Evolutionary conservation across 2,329 filamentous ascomycete genomes (phyloP).

Genomic region (Pseudocercospora fijiensis): DNA sequence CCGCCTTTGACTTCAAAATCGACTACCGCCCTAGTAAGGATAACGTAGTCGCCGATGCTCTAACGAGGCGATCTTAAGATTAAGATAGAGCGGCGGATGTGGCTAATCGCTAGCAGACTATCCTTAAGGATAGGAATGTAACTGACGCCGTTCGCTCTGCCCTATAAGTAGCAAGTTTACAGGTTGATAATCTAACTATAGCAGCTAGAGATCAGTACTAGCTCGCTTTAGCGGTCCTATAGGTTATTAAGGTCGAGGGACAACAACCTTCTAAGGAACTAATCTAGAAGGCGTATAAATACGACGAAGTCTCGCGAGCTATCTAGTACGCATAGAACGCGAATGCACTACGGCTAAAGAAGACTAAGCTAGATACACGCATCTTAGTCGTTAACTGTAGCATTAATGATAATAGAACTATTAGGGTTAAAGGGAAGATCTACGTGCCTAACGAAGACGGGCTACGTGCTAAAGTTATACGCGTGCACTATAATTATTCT

Average conservation of each 20-base stretch:
- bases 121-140: not conserved
- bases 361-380: not conserved
- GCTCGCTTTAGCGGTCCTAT: not conserved
- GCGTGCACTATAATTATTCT: not conserved
- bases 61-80: not conserved
- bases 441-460: not conserved
- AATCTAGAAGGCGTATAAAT: not conserved
- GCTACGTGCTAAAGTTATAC: not conserved
- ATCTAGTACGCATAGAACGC: too few relatives aligned
- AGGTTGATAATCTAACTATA: not conserved
- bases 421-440: too few relatives aligned
- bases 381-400: not conserved
- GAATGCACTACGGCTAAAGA: not conserved
- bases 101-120: not conserved
- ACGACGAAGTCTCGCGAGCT: not conserved
- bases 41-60: not conserved
- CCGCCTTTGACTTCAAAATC: constrained; percentile 5
- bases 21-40: constrained; percentile 15
- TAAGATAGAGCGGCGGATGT: not conserved
- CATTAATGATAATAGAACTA: too few relatives aligned
- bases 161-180: too few relatives aligned
- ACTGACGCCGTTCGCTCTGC: not conserved
- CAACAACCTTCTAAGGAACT: not conserved
- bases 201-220: not conserved
- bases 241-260: not conserved